Evolutionary conservation across 257 asterid species (phyloP), one percentile per base, ranked within the genome.

Genomic region (Ocimum tenuiflorum): DNA sequence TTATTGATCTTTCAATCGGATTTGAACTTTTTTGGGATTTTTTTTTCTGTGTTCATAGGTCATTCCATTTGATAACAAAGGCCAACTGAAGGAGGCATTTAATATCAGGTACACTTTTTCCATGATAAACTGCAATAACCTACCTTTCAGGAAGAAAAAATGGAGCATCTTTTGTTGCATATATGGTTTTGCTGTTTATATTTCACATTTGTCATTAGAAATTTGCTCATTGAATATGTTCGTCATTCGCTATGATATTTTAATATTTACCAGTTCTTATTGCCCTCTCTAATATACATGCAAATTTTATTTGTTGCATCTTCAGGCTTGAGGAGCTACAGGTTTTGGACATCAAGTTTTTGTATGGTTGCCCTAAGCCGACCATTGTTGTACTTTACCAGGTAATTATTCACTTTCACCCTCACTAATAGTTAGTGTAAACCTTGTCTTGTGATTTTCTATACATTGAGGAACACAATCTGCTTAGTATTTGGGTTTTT

Each of bases 261-360:
- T 20, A 8, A 47, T 46, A 38, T 36, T 22, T 56, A 14, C 17
- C 43, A 14, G 46, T 76, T 63, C 53, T 55, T 33, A 38, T 41
- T 58, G 60, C 61, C 61, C n/a, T 54, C 36, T 29, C 50, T 53
- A 63, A 53, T 59, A 48, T 24, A 56, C 52, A 15, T 23, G 31
- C 46, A 57, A 38, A 55, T 58, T 75, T 49, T 18, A 57, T 65
- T 31, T 73, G 23, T 54, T 67, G 56, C 47, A 55, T 65, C 42
- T 65, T 53, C 89, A 90, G 96, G 88, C 96, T 90, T 33, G 95
- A 87, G 84, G 97, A 90, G 80, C 96, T 90, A 72, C 97, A 90
- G 68, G 97, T 90, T 79, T 76, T 90, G 88, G 97, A 90, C 80
- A 88, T 90, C 79, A 90, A 90, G 76, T 90, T 90, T 76, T 83